These are phyloP conservation scores for Pleoardoris graminearum DNA, from an alignment of 2,329 filamentous ascomycete species.

Conservation along the genomic window DNA sequence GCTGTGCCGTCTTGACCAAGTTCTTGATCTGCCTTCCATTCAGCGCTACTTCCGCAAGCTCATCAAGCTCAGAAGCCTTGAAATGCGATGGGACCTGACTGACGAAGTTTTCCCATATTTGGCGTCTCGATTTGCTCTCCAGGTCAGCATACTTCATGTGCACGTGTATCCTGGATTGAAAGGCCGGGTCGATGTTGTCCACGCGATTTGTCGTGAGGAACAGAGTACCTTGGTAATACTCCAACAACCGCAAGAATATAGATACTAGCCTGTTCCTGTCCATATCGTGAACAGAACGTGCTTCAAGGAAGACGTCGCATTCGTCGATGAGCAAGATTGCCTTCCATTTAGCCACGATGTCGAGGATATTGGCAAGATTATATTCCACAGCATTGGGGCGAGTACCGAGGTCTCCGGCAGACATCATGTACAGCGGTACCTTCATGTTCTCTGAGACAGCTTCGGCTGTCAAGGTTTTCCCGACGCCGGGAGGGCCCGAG, in stretches of 20 bases:
- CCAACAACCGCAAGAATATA: constrained; percentile 29
- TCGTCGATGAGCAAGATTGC: constrained; percentile 57
- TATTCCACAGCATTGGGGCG: constrained; percentile 48
- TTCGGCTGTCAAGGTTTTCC: background rate
- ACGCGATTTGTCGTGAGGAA: constrained; percentile 25
- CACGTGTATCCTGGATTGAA: background rate
- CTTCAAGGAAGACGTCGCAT: constrained; percentile 45
- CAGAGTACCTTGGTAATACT: constrained; percentile 21
- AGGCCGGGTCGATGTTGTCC: background rate
- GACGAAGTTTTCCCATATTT: background rate
- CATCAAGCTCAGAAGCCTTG: background rate
- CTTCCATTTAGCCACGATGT: constrained; percentile 55
- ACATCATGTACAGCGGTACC: constrained; percentile 55
- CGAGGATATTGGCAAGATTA: constrained; percentile 50
- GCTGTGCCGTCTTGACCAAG: constrained; percentile 6
- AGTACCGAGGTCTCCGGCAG: constrained; percentile 54
- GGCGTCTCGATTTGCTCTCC: background rate
- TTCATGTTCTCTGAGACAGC: constrained; percentile 51
- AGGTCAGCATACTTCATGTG: background rate
- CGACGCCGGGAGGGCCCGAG: background rate
- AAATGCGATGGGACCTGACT: background rate
- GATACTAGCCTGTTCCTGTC: constrained; percentile 31
- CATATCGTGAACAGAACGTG: constrained; percentile 25
- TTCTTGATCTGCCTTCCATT: constrained; percentile 56
- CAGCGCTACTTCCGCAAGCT: constrained; percentile 27